Base-by-base conservation (phyloP, 2,329 filamentous ascomycete genomes). In the Mycosphaerelloides madeirae region DNA sequence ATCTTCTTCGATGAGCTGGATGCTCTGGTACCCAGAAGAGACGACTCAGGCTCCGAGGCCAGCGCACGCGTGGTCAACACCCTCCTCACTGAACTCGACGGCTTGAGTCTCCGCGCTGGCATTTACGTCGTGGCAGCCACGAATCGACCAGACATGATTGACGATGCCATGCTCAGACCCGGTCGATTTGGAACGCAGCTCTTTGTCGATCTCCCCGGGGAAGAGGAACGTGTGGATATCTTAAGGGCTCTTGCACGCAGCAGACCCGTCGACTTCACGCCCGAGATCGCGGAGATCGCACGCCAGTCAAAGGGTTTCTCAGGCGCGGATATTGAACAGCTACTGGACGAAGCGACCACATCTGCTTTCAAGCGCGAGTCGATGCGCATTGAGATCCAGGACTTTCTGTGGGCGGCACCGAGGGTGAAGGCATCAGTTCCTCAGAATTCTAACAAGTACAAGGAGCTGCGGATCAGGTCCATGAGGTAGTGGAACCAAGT, bases 1-100 rank as follows among this genome's bases (percentile, higher is more conserved):
- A 83, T 98, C 46, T 97, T 98, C 77, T 97, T 98, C 63, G 93
- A 98, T 64, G 93, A 98, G 69, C 78, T 98, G 41, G 93, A 98
- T 67, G 91, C 93, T 1, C 74, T 98, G 2, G 90, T 93, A 0
- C 90, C 91, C 0, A 83, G 83, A 40, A 82, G 93, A 43, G 88
- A 91, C 60, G 85, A 85, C 43, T 65, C 69, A 13, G 78, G 87
- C 2, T 87, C 84, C 2, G 91, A 97, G 64, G 85, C 88, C 5
- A 87, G 85, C 36, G 83, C 87, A 1, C 81, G 93, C 28, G 87
- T 98, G 2, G 93, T 98, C 54, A 97, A 97, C 65, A 94, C 91
- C 1, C 77, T 98, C 0, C 82, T 98, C 25, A 94, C 93, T 0
- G 93, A 98, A 64, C 79, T 98, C 1, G 93, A 98, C 60, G 93